These are phyloP conservation scores for Rhodofomes roseus DNA, from an alignment of 1,284 basidiomycete species.

Conservation along the genomic window DNA sequence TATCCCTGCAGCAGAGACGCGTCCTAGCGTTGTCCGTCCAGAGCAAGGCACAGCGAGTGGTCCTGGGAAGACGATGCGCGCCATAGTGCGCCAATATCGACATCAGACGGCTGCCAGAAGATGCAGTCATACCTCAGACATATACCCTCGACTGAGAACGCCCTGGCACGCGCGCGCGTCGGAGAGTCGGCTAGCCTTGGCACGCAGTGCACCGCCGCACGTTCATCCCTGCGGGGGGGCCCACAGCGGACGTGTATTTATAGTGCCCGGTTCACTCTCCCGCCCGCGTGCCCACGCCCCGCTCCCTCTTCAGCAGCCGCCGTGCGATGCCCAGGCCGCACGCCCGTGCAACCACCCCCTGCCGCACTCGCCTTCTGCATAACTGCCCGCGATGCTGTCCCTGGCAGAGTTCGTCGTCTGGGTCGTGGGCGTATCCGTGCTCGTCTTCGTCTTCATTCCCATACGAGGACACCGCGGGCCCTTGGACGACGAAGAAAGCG, in stretches of 20 bases:
- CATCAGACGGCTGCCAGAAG: not conserved
- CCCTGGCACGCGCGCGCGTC: no score
- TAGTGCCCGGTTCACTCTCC: not conserved
- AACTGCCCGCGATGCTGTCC: slow-evolving; percentile 2
- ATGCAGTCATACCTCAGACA: not conserved
- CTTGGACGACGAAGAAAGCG: not conserved
- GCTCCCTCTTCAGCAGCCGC: not conserved
- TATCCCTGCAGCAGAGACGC: no score
- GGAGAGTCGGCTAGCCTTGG: not conserved
- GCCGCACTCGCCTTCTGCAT: not conserved
- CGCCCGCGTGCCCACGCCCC: not conserved
- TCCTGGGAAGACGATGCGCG: no score
- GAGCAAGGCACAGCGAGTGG: no score
- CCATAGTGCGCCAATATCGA: not conserved
- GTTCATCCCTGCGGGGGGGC: not conserved
- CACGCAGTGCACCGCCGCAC: not conserved
- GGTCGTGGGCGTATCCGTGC: slow-evolving; percentile 6
- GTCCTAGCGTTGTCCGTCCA: no score
- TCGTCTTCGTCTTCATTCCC: slow-evolving; percentile 5
- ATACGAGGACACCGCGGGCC: not conserved
- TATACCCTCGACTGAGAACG: no score
- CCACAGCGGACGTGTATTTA: not conserved
- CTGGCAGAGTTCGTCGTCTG: slow-evolving; percentile 11
- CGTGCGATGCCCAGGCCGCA: not conserved
- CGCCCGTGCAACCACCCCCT: not conserved